These are phyloP conservation scores for Cantharellus cinnabarinus DNA, from an alignment of 768 basidiomycete species.

Conservation along the genomic window DNA sequence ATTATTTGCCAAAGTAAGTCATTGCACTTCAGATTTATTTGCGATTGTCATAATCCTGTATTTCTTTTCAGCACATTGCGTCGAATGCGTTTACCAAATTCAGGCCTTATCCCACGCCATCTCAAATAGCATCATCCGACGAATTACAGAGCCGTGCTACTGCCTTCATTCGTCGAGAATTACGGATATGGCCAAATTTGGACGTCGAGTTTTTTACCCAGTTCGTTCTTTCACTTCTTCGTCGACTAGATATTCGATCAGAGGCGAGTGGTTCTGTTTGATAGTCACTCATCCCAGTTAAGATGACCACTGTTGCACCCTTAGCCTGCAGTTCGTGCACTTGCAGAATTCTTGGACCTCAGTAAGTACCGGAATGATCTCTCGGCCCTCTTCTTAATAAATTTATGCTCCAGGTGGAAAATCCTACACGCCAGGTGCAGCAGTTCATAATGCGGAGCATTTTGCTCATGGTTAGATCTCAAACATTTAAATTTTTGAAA, in stretches of 20 bases:
- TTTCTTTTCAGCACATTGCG: slow-evolving; percentile 52
- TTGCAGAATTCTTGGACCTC: slow-evolving; percentile 79
- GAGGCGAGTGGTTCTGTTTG: slow-evolving; percentile 7
- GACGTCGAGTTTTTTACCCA: slow-evolving; percentile 90
- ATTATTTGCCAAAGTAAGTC: slow-evolving; percentile 65
- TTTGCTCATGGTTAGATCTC: slow-evolving; percentile 64
- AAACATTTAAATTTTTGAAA: neutral
- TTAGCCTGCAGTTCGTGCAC: slow-evolving; percentile 41
- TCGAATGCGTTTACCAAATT: slow-evolving; percentile 73
- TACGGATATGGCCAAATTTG: slow-evolving; percentile 72
- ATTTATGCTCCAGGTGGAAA: slow-evolving; percentile 2
- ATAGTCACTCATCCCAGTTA: no score
- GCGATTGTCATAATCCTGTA: neutral
- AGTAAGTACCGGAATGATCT: slow-evolving; percentile 2
- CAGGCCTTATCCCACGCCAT: slow-evolving; percentile 73
- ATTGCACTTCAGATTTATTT: neutral
- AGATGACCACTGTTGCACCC: slow-evolving; percentile 17
- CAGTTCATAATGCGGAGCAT: slow-evolving; percentile 65
- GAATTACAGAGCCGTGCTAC: slow-evolving; percentile 60
- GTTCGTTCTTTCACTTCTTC: slow-evolving; percentile 78
- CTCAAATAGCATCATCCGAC: slow-evolving; percentile 59
- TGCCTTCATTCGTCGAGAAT: slow-evolving; percentile 62
- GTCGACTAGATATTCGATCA: slow-evolving; percentile 79
- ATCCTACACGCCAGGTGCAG: slow-evolving; percentile 32
- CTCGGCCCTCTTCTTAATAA: neutral